Base-by-base conservation (phyloP, 148 eudicot species). In the Euryodendron excelsum region DNA sequence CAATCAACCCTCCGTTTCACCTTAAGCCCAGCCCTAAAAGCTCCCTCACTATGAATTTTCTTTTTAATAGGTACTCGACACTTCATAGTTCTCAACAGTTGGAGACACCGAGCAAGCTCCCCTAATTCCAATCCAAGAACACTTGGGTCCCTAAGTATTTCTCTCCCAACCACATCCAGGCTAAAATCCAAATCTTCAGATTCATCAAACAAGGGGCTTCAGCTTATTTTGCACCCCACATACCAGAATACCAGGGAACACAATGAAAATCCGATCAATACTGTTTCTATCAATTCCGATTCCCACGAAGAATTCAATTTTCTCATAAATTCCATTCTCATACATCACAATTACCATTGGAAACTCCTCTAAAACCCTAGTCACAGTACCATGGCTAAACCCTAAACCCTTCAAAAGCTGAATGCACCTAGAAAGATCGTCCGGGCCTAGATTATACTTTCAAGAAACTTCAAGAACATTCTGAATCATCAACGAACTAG, bases 111-210 rank as follows among this genome's bases (percentile, higher is more conserved):
- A 7, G 89, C 81, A 4, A 93, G 78, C 84, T 93, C 98, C 62
- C 98, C 97, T 36, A 87, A 84, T 79, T 91, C 98, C 74, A 93
- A 72, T 60, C 84, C 69, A 52, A 93, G 92, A 53, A 91, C 82
- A 78, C 80, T 82, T 0, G 99, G 99, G 41, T 96, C 89, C 59
- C 80, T 85, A 30, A 91, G 58, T 31, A 96, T 81, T 89, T 90
- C 94, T 64, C 81, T 85, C 77, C 80, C 83, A 73, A 87, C 79
- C 50, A 79, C 76, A 53, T 69, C 68, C 71, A 63, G 61, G 28
- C 77, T 79, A 73, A 91, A 85, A 13, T 94, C 96, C 87, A 96
- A 75, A 44, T 82, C 88, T 71, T 50, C 14, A 80, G 93, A 90
- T 79, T 96, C 99, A 76, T 82, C 80, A 79, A 91, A 31, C 84